Evolutionary conservation across 2,329 filamentous ascomycete genomes (phyloP), one percentile per base, ranked within the genome.

Genomic region (Fusarium buxicola): DNA sequence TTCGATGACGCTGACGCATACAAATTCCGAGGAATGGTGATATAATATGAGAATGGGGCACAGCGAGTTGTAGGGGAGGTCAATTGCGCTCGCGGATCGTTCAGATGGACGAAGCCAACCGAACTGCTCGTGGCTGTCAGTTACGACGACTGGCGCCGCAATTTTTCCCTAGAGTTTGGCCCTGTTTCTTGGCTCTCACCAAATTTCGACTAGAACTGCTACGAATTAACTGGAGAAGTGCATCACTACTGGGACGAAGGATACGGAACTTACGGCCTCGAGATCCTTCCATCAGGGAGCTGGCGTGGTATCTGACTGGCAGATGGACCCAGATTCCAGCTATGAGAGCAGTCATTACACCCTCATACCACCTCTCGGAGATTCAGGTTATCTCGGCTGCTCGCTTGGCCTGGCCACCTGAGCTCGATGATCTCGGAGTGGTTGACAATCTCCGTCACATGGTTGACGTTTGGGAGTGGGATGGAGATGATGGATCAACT

Each of bases 31-130:
- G 47, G 47, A 16, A 45, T 56, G 34, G 12, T 18, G 6, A 52
- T 56, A 10, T 3, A 9, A 1, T 52, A 56, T 21, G 28, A 35
- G 11, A 56, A 52, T 12, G 47, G 40, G 13, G 53, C 21, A 1
- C 25, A 55, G 21, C 45, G 38, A 5, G 30, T 30, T 11, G 7
- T 55, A 2, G 38, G 52, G n/a, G n/a, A n/a, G n/a, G n/a, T n/a
- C n/a, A n/a, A n/a, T n/a, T n/a, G n/a, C n/a, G n/a, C n/a, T n/a
- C n/a, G n/a, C n/a, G n/a, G n/a, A n/a, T n/a, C n/a, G n/a, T n/a
- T n/a, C n/a, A n/a, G n/a, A n/a, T n/a, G n/a, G n/a, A n/a, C n/a
- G n/a, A n/a, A n/a, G n/a, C n/a, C n/a, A n/a, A n/a, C n/a, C n/a
- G n/a, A n/a, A n/a, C n/a, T n/a, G n/a, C n/a, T n/a, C n/a, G n/a